A percentile compares a stretch with the other conserved stretches of the same genome.
Conservation (phyloP, 331 rosid genomes). For the Quercus tomentella region DNA sequence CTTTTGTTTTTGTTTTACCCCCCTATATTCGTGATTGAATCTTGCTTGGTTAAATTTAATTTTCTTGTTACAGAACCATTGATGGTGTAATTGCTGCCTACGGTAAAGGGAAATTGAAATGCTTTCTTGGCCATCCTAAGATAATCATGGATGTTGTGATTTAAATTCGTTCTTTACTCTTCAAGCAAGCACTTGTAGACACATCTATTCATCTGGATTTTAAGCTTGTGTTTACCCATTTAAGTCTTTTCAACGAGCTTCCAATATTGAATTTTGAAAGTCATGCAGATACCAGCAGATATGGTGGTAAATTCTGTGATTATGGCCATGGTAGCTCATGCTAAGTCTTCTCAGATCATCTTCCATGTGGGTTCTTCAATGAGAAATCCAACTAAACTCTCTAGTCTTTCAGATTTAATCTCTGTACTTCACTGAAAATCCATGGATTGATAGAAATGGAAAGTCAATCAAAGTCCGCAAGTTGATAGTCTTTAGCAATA, state of each 20-base stretch:
- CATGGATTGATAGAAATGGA: not conserved
- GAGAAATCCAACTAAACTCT: constrained; percentile 13
- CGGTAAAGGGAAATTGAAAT: constrained; percentile 35
- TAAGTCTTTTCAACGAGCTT: not conserved
- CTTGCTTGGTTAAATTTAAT: not conserved
- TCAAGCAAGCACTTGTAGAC: no score
- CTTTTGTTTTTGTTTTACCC: not conserved
- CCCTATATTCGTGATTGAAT: not conserved
- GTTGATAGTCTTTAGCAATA: not conserved
- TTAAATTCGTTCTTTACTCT: no score
- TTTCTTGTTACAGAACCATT: constrained; percentile 33
- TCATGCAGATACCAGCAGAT: constrained; percentile 31
- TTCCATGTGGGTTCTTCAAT: constrained; percentile 23
- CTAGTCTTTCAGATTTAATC: not conserved
- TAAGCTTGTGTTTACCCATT: not conserved
- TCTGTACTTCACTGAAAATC: constrained; percentile 7
- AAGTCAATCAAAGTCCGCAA: constrained; percentile 1
- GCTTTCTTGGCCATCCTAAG: constrained; percentile 31
- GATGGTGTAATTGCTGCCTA: constrained; percentile 35
- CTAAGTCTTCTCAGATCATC: constrained; percentile 8
- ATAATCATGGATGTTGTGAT: constrained; percentile 29
- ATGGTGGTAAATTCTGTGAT: constrained; percentile 30
- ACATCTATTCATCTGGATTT: not conserved
- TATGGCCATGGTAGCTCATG: constrained; percentile 12
- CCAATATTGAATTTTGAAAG: not conserved